These are phyloP conservation scores for Pseudogymnoascus sp. DNA, from an alignment of 2,329 filamentous ascomycete genomes.

Conservation along the genomic window DNA sequence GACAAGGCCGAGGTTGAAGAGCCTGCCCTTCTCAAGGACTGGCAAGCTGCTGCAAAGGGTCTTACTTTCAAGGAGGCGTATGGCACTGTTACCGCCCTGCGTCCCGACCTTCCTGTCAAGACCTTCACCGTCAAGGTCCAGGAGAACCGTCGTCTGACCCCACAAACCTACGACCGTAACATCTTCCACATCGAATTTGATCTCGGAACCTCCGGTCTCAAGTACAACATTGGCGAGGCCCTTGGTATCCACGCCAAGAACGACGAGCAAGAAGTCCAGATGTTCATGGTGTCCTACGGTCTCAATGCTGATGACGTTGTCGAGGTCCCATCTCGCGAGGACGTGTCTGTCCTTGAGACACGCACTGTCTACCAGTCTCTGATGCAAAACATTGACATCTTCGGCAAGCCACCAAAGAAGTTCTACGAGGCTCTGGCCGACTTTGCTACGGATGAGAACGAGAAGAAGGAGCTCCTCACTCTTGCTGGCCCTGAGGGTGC, in stretches of 20 bases:
- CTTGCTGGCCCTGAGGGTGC: conserved; percentile 73
- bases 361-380: conserved; percentile 90
- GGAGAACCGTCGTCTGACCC: conserved; percentile 91
- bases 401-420: conserved; percentile 91
- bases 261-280: conserved; percentile 65
- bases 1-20: conserved; percentile 67
- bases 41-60: conserved; percentile 79
- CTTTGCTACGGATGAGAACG: conserved; percentile 72
- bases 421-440: conserved; percentile 93
- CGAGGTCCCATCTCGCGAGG: conserved; percentile 82
- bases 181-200: conserved; percentile 99
- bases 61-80: conserved; percentile 94
- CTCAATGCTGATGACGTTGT: conserved; percentile 76
- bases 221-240: conserved; percentile 94
- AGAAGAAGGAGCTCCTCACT: conserved; percentile 71
- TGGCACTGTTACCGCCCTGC: conserved; percentile 61
- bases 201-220: conserved; percentile 81
- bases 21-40: conserved; percentile 60
- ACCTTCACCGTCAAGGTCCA: conserved; percentile 84
- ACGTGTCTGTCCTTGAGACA: conserved; percentile 65
- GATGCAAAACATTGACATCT: conserved; percentile 89
- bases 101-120: conserved; percentile 79
- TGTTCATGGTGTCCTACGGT: conserved; percentile 87
- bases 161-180: conserved; percentile 84
- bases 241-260: conserved; percentile 96